Evolutionary conservation across 2,329 filamentous ascomycete genomes (phyloP).

Genomic region (Aspergillus flavus): DNA sequence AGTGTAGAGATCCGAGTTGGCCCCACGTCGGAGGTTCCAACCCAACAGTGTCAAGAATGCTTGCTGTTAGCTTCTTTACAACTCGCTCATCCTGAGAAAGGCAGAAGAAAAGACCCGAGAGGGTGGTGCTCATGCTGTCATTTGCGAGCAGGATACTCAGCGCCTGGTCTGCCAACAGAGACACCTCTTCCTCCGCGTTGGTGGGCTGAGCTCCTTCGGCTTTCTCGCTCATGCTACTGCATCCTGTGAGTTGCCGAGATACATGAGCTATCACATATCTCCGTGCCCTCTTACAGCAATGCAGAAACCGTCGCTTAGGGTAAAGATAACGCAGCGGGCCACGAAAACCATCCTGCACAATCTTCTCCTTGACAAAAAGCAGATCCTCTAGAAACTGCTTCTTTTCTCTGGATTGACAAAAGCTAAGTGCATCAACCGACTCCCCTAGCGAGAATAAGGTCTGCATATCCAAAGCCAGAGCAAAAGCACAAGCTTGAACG

Average conservation of each 20-base stretch:
- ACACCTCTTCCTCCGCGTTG: too few species aligned
- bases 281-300: constrained; percentile 1
- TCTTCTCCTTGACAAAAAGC: constrained; percentile 9
- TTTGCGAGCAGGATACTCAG: constrained; percentile 15
- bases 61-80: constrained; percentile 3
- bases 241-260: background rate
- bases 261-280: background rate
- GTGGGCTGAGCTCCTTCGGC: rapidly evolving
- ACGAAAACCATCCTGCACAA: constrained; percentile 13
- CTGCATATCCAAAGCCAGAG: constrained; percentile 11
- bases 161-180: constrained; percentile 8
- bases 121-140: constrained; percentile 17
- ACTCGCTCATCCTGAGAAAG: constrained; percentile 11
- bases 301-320: background rate
- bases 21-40: constrained; percentile 7
- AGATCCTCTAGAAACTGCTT: constrained; percentile 6
- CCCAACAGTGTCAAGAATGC: constrained; percentile 8
- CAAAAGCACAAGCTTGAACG: background rate
- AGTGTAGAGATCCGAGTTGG: constrained; percentile 12
- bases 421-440: constrained; percentile 4
- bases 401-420: constrained; percentile 3
- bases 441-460: constrained; percentile 9
- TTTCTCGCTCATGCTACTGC: background rate
- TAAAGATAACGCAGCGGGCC: constrained; percentile 8
- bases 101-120: constrained; percentile 17